Evolutionary conservation across 805 yeast genomes (phyloP).

Genomic region (Lachancea quebecensis): DNA sequence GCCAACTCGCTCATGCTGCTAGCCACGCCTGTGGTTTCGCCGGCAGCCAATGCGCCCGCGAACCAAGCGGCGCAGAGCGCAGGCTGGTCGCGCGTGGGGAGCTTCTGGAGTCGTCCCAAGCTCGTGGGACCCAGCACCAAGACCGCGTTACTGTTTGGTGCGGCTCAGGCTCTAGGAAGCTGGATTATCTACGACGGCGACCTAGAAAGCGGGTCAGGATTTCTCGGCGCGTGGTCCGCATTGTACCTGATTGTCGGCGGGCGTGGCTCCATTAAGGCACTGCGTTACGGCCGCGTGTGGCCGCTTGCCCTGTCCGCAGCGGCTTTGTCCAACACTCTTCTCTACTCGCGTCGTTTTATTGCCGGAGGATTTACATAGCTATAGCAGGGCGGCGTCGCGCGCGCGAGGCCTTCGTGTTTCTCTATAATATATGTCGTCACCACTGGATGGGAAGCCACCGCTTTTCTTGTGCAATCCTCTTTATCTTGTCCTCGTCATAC

Average conservation of each 20-base stretch:
- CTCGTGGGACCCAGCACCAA: conserved; percentile 31
- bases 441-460: conserved; percentile 65
- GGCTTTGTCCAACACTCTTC: conserved; percentile 54
- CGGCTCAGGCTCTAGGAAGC: conserved; percentile 58
- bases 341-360: conserved; percentile 68
- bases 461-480: conserved; percentile 42
- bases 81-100: conserved; percentile 2
- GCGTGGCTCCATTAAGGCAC: conserved; percentile 40
- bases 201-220: conserved; percentile 71
- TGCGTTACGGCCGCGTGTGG: conserved; percentile 52
- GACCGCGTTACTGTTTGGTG: conserved; percentile 49
- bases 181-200: conserved; percentile 76
- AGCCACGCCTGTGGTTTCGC: conserved; percentile 34
- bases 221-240: conserved; percentile 73
- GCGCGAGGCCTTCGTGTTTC: too few relatives aligned
- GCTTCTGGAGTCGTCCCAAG: conserved; percentile 16
- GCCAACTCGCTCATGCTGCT: conserved; percentile 34
- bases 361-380: conserved; percentile 31
- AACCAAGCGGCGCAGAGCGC: too few relatives aligned
- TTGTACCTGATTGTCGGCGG: conserved; percentile 70
- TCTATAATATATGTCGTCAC: conserved; percentile 29
- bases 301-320: conserved; percentile 53
- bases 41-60: conserved; percentile 16
- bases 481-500: conserved; percentile 64
- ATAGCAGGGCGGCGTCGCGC: background rate